Evolutionary conservation across 2,329 filamentous ascomycete species (phyloP), one percentile per base, ranked within the genome.

Genomic region (Pseudopithomyces maydicus): DNA sequence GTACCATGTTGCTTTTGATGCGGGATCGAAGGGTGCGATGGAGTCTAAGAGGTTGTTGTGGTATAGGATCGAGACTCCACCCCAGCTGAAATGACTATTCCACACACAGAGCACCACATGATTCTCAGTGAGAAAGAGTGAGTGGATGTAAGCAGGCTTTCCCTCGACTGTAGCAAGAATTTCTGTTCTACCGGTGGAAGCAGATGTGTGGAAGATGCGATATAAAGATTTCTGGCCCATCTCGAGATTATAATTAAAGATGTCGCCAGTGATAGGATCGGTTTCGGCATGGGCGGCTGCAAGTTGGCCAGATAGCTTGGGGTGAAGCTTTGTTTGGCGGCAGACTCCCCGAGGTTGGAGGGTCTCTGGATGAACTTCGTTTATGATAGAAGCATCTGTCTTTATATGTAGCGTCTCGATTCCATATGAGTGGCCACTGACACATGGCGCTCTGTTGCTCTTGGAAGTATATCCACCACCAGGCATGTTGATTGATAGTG

Each of bases 241-340:
- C 0, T 86, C 81, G n/a, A 93, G 83, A 68, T 96, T 96, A 77
- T 85, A 94, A 75, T 95, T 96, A 81, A 85, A 94, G 6, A 90
- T 70, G 61, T 95, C 90, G 6, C 91, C 91, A 0, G 88, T 92
- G 0, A 77, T 74, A 0, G 88, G 89, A 70, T 95, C 90, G 0
- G 84, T 83, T 53, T 88, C 86, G 0, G 88, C 85, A 71, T 96
- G 92, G 0, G 91, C 85, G 38, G 85, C 88, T 1, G 88, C 88
- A 14, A 90, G 70, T 0, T 82, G 84, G 0, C 91, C 91, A 12
- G 79, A 85, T 12, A 96, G 81, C 0, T 84, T 81, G 0, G 89
- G 88, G 70, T 96, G 88, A 14, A 96, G 79, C 2, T 68, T 70
- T 1, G 69, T 67, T 68, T 94, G 90, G 0, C 74, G 72, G 0